A percentile compares a stretch with the other conserved stretches of the same genome.
Evolutionary conservation across 306 rosid species (phyloP).

Genomic region (apple (Malus domestica)): DNA sequence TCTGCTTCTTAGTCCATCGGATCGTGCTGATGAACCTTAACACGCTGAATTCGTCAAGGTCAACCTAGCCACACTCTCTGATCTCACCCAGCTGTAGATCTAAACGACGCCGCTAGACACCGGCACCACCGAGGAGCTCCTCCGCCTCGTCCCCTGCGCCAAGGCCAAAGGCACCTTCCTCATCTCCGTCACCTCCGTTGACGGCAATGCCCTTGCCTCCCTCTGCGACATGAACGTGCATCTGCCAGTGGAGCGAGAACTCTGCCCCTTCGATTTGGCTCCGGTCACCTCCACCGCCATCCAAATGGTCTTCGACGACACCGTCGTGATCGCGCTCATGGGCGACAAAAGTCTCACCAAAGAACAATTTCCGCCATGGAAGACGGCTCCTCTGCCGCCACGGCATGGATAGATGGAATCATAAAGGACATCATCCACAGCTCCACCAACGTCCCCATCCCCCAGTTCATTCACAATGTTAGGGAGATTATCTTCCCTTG

Average conservation of each 20-base stretch:
- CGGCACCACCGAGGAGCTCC: conserved; percentile 87
- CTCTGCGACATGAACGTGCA: conserved; percentile 76
- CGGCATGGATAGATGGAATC: conserved; percentile 86
- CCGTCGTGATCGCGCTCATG: no score
- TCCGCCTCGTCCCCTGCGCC: conserved; percentile 13
- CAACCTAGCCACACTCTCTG: no score
- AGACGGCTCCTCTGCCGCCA: conserved; percentile 60
- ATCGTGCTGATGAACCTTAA: no score
- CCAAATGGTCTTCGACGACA: no score
- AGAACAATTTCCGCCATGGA: conserved; percentile 32
- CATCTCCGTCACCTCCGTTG: conserved; percentile 62
- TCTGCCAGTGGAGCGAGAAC: conserved; percentile 78
- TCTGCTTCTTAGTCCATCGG: no score
- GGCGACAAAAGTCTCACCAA: no score
- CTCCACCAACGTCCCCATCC: conserved; percentile 68
- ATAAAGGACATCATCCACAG: conserved; percentile 79
- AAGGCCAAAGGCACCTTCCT: conserved; percentile 65
- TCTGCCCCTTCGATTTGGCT: conserved; percentile 64
- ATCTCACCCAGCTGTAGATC: no score
- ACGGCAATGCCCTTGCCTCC: conserved; percentile 44
- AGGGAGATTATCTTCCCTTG: conserved; percentile 89
- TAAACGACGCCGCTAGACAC: conserved; percentile 1
- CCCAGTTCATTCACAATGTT: conserved; percentile 83
- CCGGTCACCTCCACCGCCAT: no score
- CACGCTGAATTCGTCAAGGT: no score